phyloP scores from a whole-genome alignment of 306 rosid genomes.

The Oxytropis ochrocephala region DNA sequence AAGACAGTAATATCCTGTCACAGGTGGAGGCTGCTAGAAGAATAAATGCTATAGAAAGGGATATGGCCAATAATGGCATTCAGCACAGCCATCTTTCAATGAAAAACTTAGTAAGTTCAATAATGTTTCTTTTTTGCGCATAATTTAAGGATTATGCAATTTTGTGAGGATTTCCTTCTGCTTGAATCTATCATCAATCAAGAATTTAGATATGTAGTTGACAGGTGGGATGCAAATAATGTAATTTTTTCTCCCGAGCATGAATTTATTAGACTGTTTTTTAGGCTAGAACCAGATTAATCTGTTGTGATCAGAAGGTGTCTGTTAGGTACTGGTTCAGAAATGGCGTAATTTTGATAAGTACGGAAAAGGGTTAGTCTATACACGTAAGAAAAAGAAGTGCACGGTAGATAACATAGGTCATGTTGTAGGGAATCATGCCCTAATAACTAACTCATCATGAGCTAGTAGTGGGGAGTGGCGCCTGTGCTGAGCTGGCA shows the following conservation, averaged over 20 bases:
- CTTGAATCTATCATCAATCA: background rate
- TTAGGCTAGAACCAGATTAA: background rate
- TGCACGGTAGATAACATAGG: too few relatives aligned
- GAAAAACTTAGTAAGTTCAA: constrained; percentile 51
- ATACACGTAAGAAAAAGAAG: too few relatives aligned
- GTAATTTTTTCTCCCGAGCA: background rate
- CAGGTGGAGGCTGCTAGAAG: constrained; percentile 57
- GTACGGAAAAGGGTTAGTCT: too few relatives aligned
- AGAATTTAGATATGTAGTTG: constrained; percentile 3
- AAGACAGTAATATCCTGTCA: constrained; percentile 53
- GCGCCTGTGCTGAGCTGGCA: too few relatives aligned
- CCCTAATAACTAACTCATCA: too few relatives aligned
- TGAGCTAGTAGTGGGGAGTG: too few relatives aligned
- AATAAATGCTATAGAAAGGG: constrained; percentile 62
- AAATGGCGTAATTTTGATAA: too few relatives aligned
- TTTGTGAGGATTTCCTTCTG: constrained; percentile 5
- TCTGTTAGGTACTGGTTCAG: too few relatives aligned
- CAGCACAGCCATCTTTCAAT: constrained; percentile 67
- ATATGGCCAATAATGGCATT: constrained; percentile 60
- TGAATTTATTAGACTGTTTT: background rate
- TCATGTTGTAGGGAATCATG: too few relatives aligned
- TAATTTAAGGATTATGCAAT: constrained; percentile 15
- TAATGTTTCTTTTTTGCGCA: constrained; percentile 12
- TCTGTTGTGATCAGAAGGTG: background rate
- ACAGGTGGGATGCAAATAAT: background rate